Percentiles rank a stretch among this genome's conserved stretches.
Conservation (phyloP, 2,329 filamentous ascomycete genomes). For the Talaromyces sp. region DNA sequence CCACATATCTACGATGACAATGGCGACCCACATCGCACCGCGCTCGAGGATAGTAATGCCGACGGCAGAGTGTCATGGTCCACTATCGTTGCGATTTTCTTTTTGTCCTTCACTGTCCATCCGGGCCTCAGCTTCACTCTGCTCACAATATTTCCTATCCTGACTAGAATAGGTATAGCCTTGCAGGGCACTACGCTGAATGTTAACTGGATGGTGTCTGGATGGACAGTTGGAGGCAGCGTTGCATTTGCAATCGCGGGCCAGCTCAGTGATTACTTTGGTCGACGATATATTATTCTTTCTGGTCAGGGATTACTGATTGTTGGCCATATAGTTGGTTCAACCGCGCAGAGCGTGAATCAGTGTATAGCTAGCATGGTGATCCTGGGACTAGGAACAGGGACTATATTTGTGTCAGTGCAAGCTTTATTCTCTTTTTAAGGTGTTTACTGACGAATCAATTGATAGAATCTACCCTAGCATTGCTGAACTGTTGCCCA, state of each 20-base stretch:
- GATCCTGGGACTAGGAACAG: neutral
- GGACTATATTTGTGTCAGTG: neutral
- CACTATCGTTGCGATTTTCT: neutral
- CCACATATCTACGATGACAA: slow-evolving; percentile 12
- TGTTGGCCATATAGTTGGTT: neutral
- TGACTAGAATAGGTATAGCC: neutral
- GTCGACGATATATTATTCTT: neutral
- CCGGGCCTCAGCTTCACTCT: neutral
- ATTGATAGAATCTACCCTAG: neutral
- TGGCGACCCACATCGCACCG: slow-evolving; percentile 6
- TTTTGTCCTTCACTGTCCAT: neutral
- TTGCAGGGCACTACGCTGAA: neutral
- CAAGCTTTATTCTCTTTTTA: neutral
- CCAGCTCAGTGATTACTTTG: neutral
- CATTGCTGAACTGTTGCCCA: neutral
- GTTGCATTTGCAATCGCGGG: neutral
- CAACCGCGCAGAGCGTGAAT: neutral
- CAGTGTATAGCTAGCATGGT: neutral
- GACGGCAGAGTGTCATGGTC: neutral
- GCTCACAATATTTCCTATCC: neutral
- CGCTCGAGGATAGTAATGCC: slow-evolving; percentile 1
- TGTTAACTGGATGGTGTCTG: neutral
- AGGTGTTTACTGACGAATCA: neutral
- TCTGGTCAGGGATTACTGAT: neutral
- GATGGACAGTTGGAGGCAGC: neutral